Conservation (phyloP, 495 filamentous ascomycete genomes). For the Trichoderma virens region DNA sequence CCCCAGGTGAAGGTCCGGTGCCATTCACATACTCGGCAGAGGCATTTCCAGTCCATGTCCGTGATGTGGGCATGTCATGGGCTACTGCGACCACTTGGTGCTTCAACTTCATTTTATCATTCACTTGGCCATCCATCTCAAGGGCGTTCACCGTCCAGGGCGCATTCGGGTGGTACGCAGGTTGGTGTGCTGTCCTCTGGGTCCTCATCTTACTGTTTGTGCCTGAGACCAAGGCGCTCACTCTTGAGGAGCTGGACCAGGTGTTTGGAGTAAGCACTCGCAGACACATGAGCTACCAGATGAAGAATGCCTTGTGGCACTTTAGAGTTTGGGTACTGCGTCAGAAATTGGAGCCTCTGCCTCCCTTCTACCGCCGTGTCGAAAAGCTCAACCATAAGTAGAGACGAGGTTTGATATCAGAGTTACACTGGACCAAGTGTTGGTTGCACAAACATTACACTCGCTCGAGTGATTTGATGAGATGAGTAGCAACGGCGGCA, state of each 20-base stretch:
- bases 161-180: conserved; percentile 63
- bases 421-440: neutral
- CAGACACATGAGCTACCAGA: conserved; percentile 42
- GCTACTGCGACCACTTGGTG: conserved; percentile 65
- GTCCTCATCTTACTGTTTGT: conserved; percentile 66
- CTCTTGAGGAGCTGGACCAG: conserved; percentile 58
- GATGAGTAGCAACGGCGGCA: neutral
- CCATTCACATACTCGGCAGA: conserved; percentile 82
- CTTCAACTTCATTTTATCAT: conserved; percentile 58
- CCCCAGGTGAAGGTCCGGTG: conserved; percentile 72
- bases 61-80: conserved; percentile 58
- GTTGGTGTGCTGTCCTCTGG: conserved; percentile 60
- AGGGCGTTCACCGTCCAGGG: conserved; percentile 48
- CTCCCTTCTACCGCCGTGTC: conserved; percentile 11
- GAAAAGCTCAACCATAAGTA: neutral
- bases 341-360: conserved; percentile 38
- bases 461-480: neutral
- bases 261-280: conserved; percentile 47
- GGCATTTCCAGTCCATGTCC: conserved; percentile 69
- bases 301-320: conserved; percentile 35
- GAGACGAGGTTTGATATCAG: neutral
- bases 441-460: neutral
- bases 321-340: conserved; percentile 45
- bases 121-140: conserved; percentile 57
- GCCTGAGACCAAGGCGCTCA: conserved; percentile 76